phyloP scores from a whole-genome alignment of 305 asterid species.

The Solanum hybrid region DNA sequence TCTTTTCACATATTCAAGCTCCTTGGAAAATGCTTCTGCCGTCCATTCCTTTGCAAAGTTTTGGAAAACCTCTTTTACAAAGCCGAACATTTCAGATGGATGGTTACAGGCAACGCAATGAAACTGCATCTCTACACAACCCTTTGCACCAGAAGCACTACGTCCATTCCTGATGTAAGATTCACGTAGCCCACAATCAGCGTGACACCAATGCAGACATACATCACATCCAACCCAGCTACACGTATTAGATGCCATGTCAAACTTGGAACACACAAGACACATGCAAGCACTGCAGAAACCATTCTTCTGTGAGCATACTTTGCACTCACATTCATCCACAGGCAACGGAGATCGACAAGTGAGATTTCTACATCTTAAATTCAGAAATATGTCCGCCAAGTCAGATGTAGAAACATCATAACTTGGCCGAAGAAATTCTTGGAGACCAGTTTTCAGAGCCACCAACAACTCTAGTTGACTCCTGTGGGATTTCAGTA shows the following conservation, averaged over 20 bases:
- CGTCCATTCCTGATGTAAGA: slow-evolving; percentile 66
- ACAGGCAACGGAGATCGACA: slow-evolving; percentile 77
- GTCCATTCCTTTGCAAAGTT: slow-evolving; percentile 86
- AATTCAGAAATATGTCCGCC: slow-evolving; percentile 66
- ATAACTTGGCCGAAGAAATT: slow-evolving; percentile 41
- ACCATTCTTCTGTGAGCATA: slow-evolving; percentile 57
- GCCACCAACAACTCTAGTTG: slow-evolving; percentile 84
- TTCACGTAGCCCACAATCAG: slow-evolving; percentile 81
- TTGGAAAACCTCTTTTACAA: slow-evolving; percentile 88
- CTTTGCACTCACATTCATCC: slow-evolving; percentile 93
- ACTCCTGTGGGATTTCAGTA: slow-evolving; percentile 46
- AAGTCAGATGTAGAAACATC: slow-evolving; percentile 50
- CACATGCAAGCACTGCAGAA: slow-evolving; percentile 98
- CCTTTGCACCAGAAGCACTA: slow-evolving; percentile 54
- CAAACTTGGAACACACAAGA: slow-evolving; percentile 87
- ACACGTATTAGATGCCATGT: slow-evolving; percentile 83
- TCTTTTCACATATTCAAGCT: slow-evolving; percentile 72
- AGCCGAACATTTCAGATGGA: slow-evolving; percentile 98
- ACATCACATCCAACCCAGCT: slow-evolving; percentile 99
- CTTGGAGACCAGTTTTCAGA: slow-evolving; percentile 65
- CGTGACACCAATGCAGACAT: slow-evolving; percentile 96
- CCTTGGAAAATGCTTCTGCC: slow-evolving; percentile 58
- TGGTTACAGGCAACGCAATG: slow-evolving; percentile 92
- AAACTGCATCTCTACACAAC: slow-evolving; percentile 85
- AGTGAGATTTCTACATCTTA: slow-evolving; percentile 67